Conservation (phyloP, 139 green algal genomes). For the Edaphochlamys debaryana region DNA sequence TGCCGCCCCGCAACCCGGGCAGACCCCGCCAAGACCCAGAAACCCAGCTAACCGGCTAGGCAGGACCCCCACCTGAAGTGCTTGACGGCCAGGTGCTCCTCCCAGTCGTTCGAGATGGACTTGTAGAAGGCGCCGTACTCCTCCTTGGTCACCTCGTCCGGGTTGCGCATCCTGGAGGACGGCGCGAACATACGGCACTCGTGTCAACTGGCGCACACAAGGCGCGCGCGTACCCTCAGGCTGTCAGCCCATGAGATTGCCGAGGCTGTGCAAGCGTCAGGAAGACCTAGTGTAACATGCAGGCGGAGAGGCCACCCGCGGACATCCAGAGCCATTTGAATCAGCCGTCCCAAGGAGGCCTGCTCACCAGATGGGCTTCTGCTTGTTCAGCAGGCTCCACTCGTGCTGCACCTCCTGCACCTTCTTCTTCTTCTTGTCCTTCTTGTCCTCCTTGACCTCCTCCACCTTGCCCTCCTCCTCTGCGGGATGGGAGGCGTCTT, state of each 20-base stretch:
- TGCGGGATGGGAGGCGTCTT: not conserved
- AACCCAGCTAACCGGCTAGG: no score
- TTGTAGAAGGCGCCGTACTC: slow-evolving; percentile 99
- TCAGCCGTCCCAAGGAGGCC: no score
- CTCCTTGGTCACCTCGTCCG: slow-evolving; percentile 96
- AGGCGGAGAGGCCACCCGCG: no score
- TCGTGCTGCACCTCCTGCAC: slow-evolving; percentile 98
- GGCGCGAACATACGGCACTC: no score
- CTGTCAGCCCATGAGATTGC: no score
- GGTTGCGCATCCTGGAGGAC: slow-evolving; percentile 94
- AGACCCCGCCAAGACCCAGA: no score
- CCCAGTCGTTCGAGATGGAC: slow-evolving; percentile 98
- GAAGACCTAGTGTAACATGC: no score
- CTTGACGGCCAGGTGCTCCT: slow-evolving; percentile 90
- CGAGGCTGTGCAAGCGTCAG: no score
- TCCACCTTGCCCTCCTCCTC: slow-evolving; percentile 88
- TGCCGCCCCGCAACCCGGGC: no score
- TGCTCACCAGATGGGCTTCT: slow-evolving; percentile 98
- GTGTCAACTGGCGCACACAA: no score
- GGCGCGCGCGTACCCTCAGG: no score
- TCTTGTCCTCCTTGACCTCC: slow-evolving; percentile 84
- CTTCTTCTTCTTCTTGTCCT: slow-evolving; percentile 91
- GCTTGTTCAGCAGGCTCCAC: slow-evolving; percentile 99
- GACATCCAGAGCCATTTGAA: no score
- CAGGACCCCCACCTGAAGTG: slow-evolving; percentile 37